A percentile compares a stretch with the other conserved stretches of the same genome.
These are phyloP conservation scores for Geotrichum europaeum DNA, from an alignment of 1,139 yeast genomes.

Conservation along the genomic window DNA sequence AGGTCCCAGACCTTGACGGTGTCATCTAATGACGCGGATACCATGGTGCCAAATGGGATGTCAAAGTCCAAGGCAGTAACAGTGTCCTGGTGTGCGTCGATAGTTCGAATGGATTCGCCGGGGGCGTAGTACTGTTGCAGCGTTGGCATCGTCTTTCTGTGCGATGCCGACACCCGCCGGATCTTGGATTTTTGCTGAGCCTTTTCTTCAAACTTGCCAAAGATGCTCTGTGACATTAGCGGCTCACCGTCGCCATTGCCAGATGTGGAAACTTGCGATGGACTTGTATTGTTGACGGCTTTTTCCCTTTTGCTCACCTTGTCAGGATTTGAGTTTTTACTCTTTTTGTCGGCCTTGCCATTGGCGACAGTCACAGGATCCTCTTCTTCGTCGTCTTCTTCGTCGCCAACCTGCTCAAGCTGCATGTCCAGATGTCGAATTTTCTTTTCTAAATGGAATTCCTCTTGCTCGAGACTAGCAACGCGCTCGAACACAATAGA, in stretches of 20 bases:
- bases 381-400: conserved; percentile 16
- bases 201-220: conserved; percentile 35
- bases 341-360: not conserved
- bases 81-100: conserved; percentile 49
- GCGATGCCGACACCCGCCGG: conserved; percentile 18
- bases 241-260: conserved; percentile 10
- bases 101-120: conserved; percentile 48
- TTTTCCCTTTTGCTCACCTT: not conserved
- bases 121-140: conserved; percentile 56
- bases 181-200: conserved; percentile 16
- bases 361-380: conserved; percentile 8
- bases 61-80: conserved; percentile 59
- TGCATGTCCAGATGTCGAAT: conserved; percentile 41
- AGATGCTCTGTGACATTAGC: conserved; percentile 37
- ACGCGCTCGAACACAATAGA: conserved; percentile 51
- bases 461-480: conserved; percentile 54
- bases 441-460: conserved; percentile 45
- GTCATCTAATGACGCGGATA: conserved; percentile 75
- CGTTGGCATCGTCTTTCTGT: conserved; percentile 51
- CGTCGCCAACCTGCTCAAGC: conserved; percentile 28
- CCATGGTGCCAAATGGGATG: conserved; percentile 63
- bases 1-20: conserved; percentile 83
- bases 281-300: not conserved
- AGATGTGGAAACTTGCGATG: not conserved
- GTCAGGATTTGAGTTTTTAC: not conserved